Conservation (phyloP, 768 basidiomycete genomes). For the Udeniomyces megalosporus region DNA sequence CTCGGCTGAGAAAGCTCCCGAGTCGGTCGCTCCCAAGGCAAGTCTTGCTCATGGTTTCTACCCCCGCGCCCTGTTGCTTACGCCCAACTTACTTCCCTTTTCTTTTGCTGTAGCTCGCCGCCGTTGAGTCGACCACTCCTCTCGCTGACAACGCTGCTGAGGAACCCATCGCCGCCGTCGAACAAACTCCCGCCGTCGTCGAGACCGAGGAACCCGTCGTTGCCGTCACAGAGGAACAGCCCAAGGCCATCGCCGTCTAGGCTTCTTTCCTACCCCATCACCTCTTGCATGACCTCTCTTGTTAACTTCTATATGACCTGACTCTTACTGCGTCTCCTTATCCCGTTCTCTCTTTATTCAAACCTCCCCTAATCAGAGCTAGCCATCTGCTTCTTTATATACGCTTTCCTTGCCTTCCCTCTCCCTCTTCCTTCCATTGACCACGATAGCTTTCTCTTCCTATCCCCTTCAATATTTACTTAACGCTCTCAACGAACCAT, state of each 20-base stretch:
- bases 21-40: slow-evolving; percentile 4
- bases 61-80: neutral
- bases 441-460: neutral
- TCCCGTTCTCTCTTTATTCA: too few relatives aligned
- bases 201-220: neutral
- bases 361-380: too few relatives aligned
- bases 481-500: too few relatives aligned
- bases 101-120: neutral
- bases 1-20: neutral
- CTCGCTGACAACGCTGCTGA: neutral
- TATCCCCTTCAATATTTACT: too few relatives aligned
- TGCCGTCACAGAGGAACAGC: neutral
- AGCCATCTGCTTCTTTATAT: neutral
- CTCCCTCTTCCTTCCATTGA: neutral
- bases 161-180: neutral
- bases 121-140: neutral
- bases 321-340: too few relatives aligned
- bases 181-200: neutral
- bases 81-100: neutral
- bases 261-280: neutral
- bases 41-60: neutral
- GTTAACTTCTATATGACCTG: too few relatives aligned
- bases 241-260: neutral
- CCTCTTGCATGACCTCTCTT: too few relatives aligned
- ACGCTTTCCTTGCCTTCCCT: neutral